Percentiles rank a stretch among this genome's conserved stretches.
Evolutionary conservation across 306 rosid genomes (phyloP).

Genomic region (Castanopsis chinensis): DNA sequence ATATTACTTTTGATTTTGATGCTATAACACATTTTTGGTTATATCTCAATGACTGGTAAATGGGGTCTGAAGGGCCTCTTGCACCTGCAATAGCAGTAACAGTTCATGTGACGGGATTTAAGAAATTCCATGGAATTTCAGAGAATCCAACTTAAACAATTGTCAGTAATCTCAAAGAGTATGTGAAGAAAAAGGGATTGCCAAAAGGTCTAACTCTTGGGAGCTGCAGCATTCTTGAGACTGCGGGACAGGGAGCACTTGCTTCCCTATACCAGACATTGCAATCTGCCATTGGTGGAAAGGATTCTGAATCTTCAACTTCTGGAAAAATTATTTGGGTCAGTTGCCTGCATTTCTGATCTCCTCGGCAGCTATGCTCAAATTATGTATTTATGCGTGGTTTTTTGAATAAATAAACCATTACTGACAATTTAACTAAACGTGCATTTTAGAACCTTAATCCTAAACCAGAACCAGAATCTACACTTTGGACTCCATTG

Average conservation of each 20-base stretch:
- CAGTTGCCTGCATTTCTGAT: conserved; percentile 27
- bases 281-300: conserved; percentile 56
- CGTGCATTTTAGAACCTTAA: not conserved
- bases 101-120: conserved; percentile 86
- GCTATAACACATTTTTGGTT: conserved; percentile 24
- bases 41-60: conserved; percentile 34
- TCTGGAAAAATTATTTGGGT: conserved; percentile 71
- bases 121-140: conserved; percentile 94
- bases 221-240: too few species aligned
- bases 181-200: conserved; percentile 63
- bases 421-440: too few species aligned
- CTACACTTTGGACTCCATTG: not conserved
- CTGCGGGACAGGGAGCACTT: conserved; percentile 80
- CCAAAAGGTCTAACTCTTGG: conserved; percentile 80
- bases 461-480: not conserved
- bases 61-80: conserved; percentile 97
- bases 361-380: not conserved
- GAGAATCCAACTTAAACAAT: conserved; percentile 87
- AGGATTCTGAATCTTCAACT: conserved; percentile 54
- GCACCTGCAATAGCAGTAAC: conserved; percentile 37
- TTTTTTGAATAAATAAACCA: not conserved
- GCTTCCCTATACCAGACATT: conserved; percentile 48
- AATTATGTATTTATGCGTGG: not conserved
- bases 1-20: conserved; percentile 29
- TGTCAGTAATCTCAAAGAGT: conserved; percentile 58